phyloP scores from a whole-genome alignment of 768 basidiomycete species.

The Collybia sp. region DNA sequence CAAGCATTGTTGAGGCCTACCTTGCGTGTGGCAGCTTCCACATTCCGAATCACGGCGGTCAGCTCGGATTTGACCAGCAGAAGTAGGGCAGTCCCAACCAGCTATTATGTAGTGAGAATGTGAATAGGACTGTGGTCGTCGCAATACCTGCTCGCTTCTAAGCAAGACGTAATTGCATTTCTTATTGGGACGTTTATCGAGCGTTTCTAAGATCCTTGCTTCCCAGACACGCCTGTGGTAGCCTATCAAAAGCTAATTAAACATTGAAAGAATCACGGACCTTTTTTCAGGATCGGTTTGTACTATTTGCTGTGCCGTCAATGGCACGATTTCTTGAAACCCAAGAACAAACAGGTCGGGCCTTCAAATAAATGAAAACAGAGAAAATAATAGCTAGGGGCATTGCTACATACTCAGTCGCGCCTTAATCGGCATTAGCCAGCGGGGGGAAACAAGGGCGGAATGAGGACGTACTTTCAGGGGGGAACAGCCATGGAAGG shows the following conservation, averaged over 20 bases:
- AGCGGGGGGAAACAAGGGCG: constrained; percentile 11
- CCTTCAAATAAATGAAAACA: constrained; percentile 28
- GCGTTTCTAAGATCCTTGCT: constrained; percentile 68
- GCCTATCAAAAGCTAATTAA: neutral
- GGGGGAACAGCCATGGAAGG: constrained; percentile 87
- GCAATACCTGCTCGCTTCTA: constrained; percentile 82
- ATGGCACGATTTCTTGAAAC: constrained; percentile 96
- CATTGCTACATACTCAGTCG: constrained; percentile 42
- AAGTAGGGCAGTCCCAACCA: constrained; percentile 92
- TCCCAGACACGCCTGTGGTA: constrained; percentile 79
- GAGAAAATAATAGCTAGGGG: neutral
- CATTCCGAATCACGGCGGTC: constrained; percentile 78
- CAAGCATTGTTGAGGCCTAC: constrained; percentile 27
- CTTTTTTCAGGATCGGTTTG: constrained; percentile 93
- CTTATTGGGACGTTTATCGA: constrained; percentile 66
- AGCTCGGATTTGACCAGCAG: constrained; percentile 78
- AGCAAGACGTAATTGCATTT: constrained; percentile 77
- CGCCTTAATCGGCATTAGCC: constrained; percentile 12
- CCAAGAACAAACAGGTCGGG: constrained; percentile 90
- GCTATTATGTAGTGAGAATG: constrained; percentile 34
- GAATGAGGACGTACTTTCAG: constrained; percentile 49
- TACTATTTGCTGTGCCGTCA: constrained; percentile 96
- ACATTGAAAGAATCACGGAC: constrained; percentile 30
- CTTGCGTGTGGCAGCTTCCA: constrained; percentile 90
- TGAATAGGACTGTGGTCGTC: constrained; percentile 5